Percentiles rank a stretch among this genome's conserved stretches.
Evolutionary conservation across 1,284 basidiomycete species (phyloP).

Genomic region (Cryptococcus sp.): DNA sequence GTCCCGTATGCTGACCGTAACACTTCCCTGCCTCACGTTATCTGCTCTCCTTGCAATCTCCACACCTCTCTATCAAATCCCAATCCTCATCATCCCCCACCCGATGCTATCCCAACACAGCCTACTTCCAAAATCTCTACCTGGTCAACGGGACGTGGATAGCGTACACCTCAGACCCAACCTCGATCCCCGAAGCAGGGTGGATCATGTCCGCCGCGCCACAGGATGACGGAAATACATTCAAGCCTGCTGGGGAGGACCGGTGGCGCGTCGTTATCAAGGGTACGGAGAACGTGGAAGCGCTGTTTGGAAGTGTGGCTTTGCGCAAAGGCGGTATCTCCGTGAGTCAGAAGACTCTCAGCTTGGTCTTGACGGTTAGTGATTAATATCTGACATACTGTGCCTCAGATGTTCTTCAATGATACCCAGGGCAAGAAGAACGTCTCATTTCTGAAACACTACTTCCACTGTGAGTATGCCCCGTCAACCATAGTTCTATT

Average conservation of each 20-base stretch:
- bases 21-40: background rate
- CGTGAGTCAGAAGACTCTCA: conserved; percentile 14
- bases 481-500: background rate
- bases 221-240: conserved; percentile 10
- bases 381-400: background rate
- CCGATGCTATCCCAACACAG: conserved; percentile 7
- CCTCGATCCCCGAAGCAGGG: conserved; percentile 26
- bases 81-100: background rate
- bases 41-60: background rate
- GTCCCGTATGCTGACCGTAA: background rate
- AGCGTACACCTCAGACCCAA: conserved; percentile 38
- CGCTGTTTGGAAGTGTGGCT: conserved; percentile 25
- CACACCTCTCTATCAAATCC: background rate
- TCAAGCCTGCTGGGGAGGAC: conserved; percentile 19
- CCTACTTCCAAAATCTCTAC: conserved; percentile 62
- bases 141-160: conserved; percentile 37
- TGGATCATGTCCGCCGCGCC: conserved; percentile 22
- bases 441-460: conserved; percentile 31
- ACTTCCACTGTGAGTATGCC: conserved; percentile 35
- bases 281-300: conserved; percentile 8
- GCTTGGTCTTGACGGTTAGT: background rate
- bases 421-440: conserved; percentile 18
- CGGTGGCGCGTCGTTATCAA: conserved; percentile 17
- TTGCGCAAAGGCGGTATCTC: conserved; percentile 24
- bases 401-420: conserved; percentile 24